phyloP scores from a whole-genome alignment of 2,329 filamentous ascomycete species.

The Verruconis gallopava region DNA sequence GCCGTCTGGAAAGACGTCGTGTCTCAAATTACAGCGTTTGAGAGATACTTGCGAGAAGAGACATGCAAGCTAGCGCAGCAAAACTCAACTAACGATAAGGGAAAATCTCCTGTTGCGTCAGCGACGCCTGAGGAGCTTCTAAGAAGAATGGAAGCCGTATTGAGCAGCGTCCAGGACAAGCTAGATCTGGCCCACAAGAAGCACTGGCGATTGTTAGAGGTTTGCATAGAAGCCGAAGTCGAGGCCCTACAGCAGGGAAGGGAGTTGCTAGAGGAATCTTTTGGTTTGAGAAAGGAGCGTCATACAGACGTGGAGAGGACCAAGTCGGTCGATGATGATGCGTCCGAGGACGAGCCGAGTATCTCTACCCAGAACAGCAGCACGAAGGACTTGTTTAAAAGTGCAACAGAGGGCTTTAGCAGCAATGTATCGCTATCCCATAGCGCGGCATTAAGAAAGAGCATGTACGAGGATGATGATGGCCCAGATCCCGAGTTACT shows the following conservation, averaged over 20 bases:
- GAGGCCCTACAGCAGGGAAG: conserved; percentile 52
- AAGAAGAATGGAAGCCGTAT: conserved; percentile 42
- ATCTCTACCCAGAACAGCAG: background rate
- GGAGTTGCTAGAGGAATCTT: conserved; percentile 36
- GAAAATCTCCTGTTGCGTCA: background rate
- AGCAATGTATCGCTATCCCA: conserved; percentile 12
- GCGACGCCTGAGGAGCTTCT: conserved; percentile 28
- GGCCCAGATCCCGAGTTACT: conserved; percentile 36
- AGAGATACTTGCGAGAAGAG: conserved; percentile 45
- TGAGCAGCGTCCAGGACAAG: conserved; percentile 41
- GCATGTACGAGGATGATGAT: conserved; percentile 26
- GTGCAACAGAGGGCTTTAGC: conserved; percentile 13
- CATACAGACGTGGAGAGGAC: conserved; percentile 1
- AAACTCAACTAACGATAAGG: conserved; percentile 12
- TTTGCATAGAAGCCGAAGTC: conserved; percentile 60
- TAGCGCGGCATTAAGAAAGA: background rate
- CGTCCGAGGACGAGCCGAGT: background rate
- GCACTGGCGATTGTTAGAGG: conserved; percentile 63
- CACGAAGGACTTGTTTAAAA: background rate
- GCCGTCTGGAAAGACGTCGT: conserved; percentile 53
- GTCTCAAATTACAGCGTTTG: conserved; percentile 48
- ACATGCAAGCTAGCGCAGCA: conserved; percentile 29
- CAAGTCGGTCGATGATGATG: background rate
- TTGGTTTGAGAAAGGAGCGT: conserved; percentile 12
- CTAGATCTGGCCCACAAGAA: conserved; percentile 44